A percentile compares a stretch with the other conserved stretches of the same genome.
Evolutionary conservation across 2,329 filamentous ascomycete genomes (phyloP).

Genomic region (Xylariales sp.): DNA sequence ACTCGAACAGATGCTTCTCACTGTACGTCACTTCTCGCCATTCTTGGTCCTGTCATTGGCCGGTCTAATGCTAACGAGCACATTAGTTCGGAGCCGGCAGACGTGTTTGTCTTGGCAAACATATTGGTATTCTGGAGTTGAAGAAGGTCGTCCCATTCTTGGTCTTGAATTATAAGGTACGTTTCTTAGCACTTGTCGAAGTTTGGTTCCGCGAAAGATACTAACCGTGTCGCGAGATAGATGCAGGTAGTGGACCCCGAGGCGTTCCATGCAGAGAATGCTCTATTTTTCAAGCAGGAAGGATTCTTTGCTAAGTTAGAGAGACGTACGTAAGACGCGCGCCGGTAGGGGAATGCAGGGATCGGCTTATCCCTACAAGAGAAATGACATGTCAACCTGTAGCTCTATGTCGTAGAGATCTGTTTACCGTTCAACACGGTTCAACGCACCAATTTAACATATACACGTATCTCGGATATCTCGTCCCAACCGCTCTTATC

Average conservation of each 20-base stretch:
- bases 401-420: neutral
- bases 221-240: neutral
- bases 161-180: conserved; percentile 46
- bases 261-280: conserved; percentile 12
- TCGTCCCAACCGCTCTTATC: neutral
- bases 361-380: neutral
- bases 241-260: conserved; percentile 21
- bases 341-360: neutral
- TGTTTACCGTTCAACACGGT: neutral
- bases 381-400: neutral
- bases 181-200: neutral
- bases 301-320: conserved; percentile 17
- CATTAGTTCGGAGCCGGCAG: conserved; percentile 43
- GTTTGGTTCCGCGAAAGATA: too few species aligned
- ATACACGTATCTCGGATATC: neutral
- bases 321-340: neutral
- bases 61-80: neutral
- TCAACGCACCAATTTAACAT: neutral
- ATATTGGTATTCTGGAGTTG: conserved; percentile 47
- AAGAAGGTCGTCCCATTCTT: conserved; percentile 47
- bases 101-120: conserved; percentile 45
- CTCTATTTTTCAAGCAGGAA: conserved; percentile 15
- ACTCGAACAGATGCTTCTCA: conserved; percentile 38
- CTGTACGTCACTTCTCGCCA: conserved; percentile 32
- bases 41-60: neutral